Base-by-base conservation (phyloP, 2,329 filamentous ascomycete species). In the Penicillium sp. region DNA sequence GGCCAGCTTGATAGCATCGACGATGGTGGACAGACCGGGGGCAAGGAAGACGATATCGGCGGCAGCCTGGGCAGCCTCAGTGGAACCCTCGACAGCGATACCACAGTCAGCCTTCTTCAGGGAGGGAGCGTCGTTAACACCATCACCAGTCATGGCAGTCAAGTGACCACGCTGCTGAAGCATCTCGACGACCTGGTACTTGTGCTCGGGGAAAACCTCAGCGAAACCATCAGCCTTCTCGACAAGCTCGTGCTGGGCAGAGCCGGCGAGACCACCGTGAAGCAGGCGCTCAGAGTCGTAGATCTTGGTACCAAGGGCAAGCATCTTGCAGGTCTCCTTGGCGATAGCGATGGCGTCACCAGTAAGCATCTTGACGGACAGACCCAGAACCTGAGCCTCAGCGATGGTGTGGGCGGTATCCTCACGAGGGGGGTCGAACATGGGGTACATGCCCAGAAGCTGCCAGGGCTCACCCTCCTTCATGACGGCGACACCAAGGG, bases 311-410 rank as follows among this genome's bases (percentile, higher is more conserved):
- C 87, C 87, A 55, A 91, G 84, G 63, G 87, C 87, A 72, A 91
- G 81, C 86, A 90, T 90, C 80, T 90, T 89, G 83, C 88, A 91
- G 64, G 88, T 91, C 77, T 91, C 88, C 80, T 90, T 90, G 55
- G 88, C 88, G 63, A 91, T 91, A 66, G 88, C 87, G 66, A 90
- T 88, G 61, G 88, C 88, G 71, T 91, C 88, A 83, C 88, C 88
- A 77, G 88, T 91, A 75, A 91, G 79, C 88, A 91, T 91, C 84
- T 91, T 91, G 65, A 91, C 88, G 62, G 84, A 85, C 29, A 91
- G 87, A 80, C 88, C 88, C 54, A 91, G 86, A 72, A 87, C 83
- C 74, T 89, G 86, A 60, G 88, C 87, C 77, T 91, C 87, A 68
- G 88, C 79, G 69, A 91, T 90, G 62, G 88, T 91, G 78, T 90